Conservation (phyloP, 2,329 filamentous ascomycete genomes). For the Cercospora sp. region DNA sequence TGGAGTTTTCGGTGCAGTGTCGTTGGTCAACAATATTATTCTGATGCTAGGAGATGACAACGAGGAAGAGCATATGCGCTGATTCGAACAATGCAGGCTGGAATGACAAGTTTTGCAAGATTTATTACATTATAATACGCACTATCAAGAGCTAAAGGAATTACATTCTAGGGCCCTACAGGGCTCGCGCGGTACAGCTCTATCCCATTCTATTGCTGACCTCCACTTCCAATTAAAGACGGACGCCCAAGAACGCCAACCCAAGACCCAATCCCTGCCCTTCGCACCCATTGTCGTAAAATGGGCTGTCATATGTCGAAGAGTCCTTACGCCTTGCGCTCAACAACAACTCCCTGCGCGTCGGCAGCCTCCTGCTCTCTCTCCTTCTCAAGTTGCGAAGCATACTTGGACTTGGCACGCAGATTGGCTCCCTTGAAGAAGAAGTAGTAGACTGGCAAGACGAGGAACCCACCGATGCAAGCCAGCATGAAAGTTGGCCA, state of each 20-base stretch:
- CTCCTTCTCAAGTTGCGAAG: conserved; percentile 43
- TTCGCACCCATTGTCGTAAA: background rate
- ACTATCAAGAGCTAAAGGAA: background rate
- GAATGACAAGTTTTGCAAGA: background rate
- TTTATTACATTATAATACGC: background rate
- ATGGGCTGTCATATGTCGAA: background rate
- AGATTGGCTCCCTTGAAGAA: conserved; percentile 48
- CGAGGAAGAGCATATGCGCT: background rate
- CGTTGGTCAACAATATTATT: conserved; percentile 22
- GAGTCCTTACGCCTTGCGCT: background rate
- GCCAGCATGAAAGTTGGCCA: conserved; percentile 57
- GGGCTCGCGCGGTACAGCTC: background rate
- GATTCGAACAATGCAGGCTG: background rate
- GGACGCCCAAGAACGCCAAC: background rate
- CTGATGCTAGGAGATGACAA: background rate
- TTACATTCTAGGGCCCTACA: background rate
- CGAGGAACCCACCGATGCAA: conserved; percentile 52
- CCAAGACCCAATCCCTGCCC: background rate
- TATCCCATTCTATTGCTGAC: background rate
- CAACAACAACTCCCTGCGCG: background rate
- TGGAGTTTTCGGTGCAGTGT: conserved; percentile 32
- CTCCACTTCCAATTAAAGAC: background rate
- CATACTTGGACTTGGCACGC: conserved; percentile 52
- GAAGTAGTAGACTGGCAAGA: conserved; percentile 57
- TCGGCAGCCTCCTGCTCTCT: conserved; percentile 29